Evolutionary conservation across 1,284 basidiomycete genomes (phyloP).

Genomic region (Cutaneotrichosporon cyanovorans): DNA sequence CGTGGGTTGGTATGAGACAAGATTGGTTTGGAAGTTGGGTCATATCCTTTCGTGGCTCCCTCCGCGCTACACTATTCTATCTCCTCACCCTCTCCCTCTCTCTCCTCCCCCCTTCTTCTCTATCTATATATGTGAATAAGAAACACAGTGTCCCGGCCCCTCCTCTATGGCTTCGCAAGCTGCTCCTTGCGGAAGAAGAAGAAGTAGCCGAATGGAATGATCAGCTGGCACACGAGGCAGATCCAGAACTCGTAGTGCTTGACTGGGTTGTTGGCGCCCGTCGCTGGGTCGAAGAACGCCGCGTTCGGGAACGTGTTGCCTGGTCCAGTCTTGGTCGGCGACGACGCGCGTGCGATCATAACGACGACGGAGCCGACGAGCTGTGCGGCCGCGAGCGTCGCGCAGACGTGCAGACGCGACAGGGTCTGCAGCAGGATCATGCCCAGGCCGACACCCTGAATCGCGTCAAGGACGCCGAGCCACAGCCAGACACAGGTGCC

Average conservation of each 20-base stretch:
- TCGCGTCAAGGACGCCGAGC: slow-evolving; percentile 83
- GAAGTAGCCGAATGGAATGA: slow-evolving; percentile 85
- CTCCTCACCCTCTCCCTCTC: neutral
- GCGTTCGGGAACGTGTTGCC: slow-evolving; percentile 85
- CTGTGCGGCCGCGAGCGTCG: slow-evolving; percentile 79
- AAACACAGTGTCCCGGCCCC: neutral
- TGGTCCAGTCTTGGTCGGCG: slow-evolving; percentile 57
- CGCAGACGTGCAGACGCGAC: slow-evolving; percentile 84
- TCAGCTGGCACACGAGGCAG: slow-evolving; percentile 56
- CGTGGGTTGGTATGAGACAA: too few relatives aligned
- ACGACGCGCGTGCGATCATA: slow-evolving; percentile 45
- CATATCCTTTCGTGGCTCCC: neutral
- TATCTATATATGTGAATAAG: neutral
- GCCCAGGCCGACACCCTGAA: slow-evolving; percentile 86
- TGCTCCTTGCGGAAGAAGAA: slow-evolving; percentile 63
- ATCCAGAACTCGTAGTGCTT: slow-evolving; percentile 66
- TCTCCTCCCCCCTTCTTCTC: neutral
- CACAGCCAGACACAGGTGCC: slow-evolving; percentile 82
- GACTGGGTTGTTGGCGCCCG: slow-evolving; percentile 34
- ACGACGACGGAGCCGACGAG: slow-evolving; percentile 45
- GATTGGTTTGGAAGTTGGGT: neutral
- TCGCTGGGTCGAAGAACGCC: slow-evolving; percentile 73
- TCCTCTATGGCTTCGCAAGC: slow-evolving; percentile 38
- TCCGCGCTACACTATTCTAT: neutral
- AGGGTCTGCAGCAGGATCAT: slow-evolving; percentile 90